Evolutionary conservation across 805 yeast species (phyloP).

Genomic region (Blastobotrys robertii): DNA sequence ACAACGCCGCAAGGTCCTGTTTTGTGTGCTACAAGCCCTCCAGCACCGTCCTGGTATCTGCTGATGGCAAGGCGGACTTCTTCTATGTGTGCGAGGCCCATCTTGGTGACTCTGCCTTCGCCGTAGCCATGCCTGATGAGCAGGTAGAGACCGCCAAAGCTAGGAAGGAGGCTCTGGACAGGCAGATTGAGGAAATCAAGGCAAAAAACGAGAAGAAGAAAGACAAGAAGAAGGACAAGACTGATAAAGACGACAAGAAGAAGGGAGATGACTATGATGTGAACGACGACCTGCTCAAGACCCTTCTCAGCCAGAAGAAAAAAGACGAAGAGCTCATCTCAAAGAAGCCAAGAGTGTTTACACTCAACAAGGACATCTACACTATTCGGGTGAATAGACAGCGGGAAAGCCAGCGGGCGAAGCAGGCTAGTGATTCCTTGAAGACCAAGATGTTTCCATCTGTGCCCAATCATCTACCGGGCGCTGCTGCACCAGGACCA

Average conservation of each 20-base stretch:
- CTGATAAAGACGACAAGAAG: constrained; percentile 10
- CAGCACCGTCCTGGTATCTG: constrained; percentile 37
- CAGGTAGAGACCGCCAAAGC: constrained; percentile 27
- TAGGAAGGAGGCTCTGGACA: constrained; percentile 17
- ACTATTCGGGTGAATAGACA: constrained; percentile 29
- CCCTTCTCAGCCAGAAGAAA: constrained; percentile 7
- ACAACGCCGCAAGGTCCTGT: constrained; percentile 37
- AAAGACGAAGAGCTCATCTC: constrained; percentile 19
- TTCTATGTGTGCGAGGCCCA: constrained; percentile 46
- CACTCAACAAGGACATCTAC: constrained; percentile 35
- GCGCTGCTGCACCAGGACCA: not conserved
- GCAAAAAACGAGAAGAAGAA: constrained; percentile 16
- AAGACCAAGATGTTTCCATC: constrained; percentile 27
- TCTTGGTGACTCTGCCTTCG: constrained; percentile 39
- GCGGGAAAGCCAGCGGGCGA: constrained; percentile 22
- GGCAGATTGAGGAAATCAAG: constrained; percentile 27
- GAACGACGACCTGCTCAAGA: constrained; percentile 2
- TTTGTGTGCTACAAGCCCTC: constrained; percentile 46
- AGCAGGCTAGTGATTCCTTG: constrained; percentile 23
- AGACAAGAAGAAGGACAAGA: constrained; percentile 13
- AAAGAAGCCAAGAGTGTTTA: constrained; percentile 32
- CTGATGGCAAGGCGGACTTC: constrained; percentile 37
- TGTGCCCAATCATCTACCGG: constrained; percentile 23
- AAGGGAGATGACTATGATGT: constrained; percentile 12
- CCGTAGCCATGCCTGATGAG: constrained; percentile 32